A percentile compares a stretch with the other conserved stretches of the same genome.
These are phyloP conservation scores for Hortiboletus rubellus DNA, from an alignment of 1,284 basidiomycete species.

Conservation along the genomic window DNA sequence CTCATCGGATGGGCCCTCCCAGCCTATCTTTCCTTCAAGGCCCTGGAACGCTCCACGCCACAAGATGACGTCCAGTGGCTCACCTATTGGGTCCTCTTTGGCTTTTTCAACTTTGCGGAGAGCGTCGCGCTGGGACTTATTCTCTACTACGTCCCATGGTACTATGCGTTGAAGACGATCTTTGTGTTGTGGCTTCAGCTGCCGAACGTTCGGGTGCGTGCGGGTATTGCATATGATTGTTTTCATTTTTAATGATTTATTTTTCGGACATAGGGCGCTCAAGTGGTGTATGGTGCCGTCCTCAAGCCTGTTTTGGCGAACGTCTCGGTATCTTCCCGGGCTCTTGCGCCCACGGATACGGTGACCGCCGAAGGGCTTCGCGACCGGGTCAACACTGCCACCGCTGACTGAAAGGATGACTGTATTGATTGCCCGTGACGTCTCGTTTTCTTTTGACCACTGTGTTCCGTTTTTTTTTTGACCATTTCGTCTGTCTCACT, in stretches of 20 bases:
- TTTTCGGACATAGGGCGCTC: conserved; percentile 59
- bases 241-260: neutral
- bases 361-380: conserved; percentile 42
- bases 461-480: neutral
- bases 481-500: neutral
- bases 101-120: conserved; percentile 84
- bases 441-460: neutral
- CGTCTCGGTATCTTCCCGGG: conserved; percentile 37
- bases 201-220: conserved; percentile 74
- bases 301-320: conserved; percentile 71
- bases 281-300: conserved; percentile 63
- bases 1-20: conserved; percentile 83
- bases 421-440: neutral
- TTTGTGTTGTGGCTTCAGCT: conserved; percentile 89
- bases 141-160: conserved; percentile 86
- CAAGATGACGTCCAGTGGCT: conserved; percentile 87
- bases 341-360: conserved; percentile 29
- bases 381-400: conserved; percentile 45
- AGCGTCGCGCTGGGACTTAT: conserved; percentile 71
- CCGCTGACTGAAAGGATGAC: conserved; percentile 23
- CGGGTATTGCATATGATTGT: neutral
- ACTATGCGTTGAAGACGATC: conserved; percentile 86
- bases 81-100: conserved; percentile 87
- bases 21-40: conserved; percentile 84
- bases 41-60: conserved; percentile 70